These are phyloP conservation scores for Apiotrichum laibachii DNA, from an alignment of 1,284 basidiomycete genomes.

Conservation along the genomic window DNA sequence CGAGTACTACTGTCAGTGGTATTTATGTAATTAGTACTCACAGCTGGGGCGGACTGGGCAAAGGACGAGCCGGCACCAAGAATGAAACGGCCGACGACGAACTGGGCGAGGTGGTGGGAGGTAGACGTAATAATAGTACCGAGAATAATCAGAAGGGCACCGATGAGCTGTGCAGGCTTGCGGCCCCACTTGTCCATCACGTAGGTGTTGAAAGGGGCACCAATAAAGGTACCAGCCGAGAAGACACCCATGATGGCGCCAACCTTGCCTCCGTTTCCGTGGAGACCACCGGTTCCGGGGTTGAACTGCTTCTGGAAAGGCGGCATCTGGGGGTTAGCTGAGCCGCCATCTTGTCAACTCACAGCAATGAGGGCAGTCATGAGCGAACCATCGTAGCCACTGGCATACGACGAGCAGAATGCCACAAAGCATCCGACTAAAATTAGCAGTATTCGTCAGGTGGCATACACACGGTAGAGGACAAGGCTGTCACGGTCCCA, in stretches of 20 bases:
- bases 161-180: slow-evolving; percentile 58
- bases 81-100: slow-evolving; percentile 56
- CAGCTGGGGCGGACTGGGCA: slow-evolving; percentile 52
- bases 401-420: slow-evolving; percentile 4
- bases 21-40: no score
- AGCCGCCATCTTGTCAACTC: no score
- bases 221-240: slow-evolving; percentile 1
- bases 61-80: slow-evolving; percentile 53
- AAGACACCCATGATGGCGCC: neutral
- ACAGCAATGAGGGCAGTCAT: slow-evolving; percentile 1
- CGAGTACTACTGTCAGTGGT: slow-evolving; percentile 34
- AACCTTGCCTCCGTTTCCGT: neutral
- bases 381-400: slow-evolving; percentile 8
- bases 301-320: neutral
- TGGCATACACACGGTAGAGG: no score
- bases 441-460: no score
- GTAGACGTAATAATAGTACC: slow-evolving; percentile 44
- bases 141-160: slow-evolving; percentile 52
- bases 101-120: slow-evolving; percentile 32
- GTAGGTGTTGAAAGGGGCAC: slow-evolving; percentile 6
- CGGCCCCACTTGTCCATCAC: slow-evolving; percentile 55
- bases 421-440: neutral
- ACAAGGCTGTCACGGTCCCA: no score
- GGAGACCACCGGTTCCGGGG: neutral
- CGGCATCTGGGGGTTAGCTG: neutral